Conservation (phyloP, 2,329 filamentous ascomycete species). For the Cladosporium sp. region DNA sequence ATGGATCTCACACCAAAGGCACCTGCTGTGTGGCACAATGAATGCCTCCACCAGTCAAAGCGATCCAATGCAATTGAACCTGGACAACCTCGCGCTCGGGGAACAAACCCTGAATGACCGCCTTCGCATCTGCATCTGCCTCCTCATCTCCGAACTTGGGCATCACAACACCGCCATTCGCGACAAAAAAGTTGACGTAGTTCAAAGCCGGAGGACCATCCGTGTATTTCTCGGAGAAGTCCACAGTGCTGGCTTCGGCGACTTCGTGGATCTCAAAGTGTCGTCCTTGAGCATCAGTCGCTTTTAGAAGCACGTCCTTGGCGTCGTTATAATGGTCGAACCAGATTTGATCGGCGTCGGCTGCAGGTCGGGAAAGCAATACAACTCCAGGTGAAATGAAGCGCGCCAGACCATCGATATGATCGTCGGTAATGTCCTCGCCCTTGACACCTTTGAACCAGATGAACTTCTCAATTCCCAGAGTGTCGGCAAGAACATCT, state of each 20-base stretch:
- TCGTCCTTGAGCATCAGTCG: constrained; percentile 15
- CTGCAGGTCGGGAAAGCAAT: constrained; percentile 11
- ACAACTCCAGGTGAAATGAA: constrained; percentile 14
- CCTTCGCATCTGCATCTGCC: constrained; percentile 13
- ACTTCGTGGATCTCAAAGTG: constrained; percentile 14
- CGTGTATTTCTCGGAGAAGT: constrained; percentile 12
- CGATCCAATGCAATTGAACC: constrained; percentile 16
- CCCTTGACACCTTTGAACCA: constrained; percentile 17
- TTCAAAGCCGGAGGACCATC: constrained; percentile 10
- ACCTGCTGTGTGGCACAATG: constrained; percentile 17
- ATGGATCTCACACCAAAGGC: background rate
- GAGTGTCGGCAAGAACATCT: constrained; percentile 4
- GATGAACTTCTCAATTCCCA: constrained; percentile 18
- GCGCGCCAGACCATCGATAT: constrained; percentile 18
- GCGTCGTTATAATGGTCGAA: background rate
- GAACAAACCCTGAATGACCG: constrained; percentile 13
- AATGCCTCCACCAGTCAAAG: constrained; percentile 17
- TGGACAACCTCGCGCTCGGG: constrained; percentile 16
- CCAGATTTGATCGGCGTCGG: background rate
- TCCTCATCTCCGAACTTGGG: constrained; percentile 16
- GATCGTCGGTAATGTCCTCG: constrained; percentile 18
- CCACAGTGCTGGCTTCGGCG: background rate
- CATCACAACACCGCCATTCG: constrained; percentile 18
- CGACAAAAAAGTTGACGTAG: constrained; percentile 18
- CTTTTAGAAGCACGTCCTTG: background rate